Conservation (phyloP, 495 filamentous ascomycete species). For the Aspergillus mulundensis region DNA sequence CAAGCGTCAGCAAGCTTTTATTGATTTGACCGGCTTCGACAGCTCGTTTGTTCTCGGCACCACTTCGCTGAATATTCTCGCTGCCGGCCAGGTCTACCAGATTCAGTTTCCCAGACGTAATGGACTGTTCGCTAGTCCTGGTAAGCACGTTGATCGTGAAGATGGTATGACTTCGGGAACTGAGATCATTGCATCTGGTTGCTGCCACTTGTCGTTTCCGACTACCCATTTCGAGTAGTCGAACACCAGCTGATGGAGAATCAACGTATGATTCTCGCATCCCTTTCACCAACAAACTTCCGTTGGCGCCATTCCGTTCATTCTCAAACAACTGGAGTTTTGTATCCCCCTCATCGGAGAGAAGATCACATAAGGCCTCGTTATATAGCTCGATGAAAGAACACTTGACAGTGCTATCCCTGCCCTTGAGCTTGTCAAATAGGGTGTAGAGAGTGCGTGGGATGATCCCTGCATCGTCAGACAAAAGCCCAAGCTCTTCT, state of each 20-base stretch:
- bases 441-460: constrained; percentile 82
- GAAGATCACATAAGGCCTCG: constrained; percentile 86
- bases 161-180: constrained; percentile 91
- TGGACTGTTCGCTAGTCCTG: constrained; percentile 69
- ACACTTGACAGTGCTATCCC: constrained; percentile 88
- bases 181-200: constrained; percentile 97
- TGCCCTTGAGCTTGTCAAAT: constrained; percentile 77
- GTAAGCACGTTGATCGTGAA: constrained; percentile 96
- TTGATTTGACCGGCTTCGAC: constrained; percentile 96
- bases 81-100: constrained; percentile 96
- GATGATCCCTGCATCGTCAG: constrained; percentile 91
- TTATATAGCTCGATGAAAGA: constrained; percentile 99
- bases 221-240: constrained; percentile 82
- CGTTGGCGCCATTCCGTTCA: constrained; percentile 73
- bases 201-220: constrained; percentile 95
- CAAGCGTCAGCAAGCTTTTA: constrained; percentile 91
- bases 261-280: constrained; percentile 96
- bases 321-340: constrained; percentile 97
- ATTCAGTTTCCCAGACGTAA: constrained; percentile 97
- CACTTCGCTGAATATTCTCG: constrained; percentile 94
- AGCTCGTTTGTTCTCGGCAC: constrained; percentile 95
- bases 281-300: constrained; percentile 82
- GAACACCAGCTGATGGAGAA: constrained; percentile 76
- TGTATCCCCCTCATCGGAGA: constrained; percentile 70
- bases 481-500: constrained; percentile 77